Conservation (phyloP, 192 early-diverging fungal genomes). For the Coemansia furcata region DNA sequence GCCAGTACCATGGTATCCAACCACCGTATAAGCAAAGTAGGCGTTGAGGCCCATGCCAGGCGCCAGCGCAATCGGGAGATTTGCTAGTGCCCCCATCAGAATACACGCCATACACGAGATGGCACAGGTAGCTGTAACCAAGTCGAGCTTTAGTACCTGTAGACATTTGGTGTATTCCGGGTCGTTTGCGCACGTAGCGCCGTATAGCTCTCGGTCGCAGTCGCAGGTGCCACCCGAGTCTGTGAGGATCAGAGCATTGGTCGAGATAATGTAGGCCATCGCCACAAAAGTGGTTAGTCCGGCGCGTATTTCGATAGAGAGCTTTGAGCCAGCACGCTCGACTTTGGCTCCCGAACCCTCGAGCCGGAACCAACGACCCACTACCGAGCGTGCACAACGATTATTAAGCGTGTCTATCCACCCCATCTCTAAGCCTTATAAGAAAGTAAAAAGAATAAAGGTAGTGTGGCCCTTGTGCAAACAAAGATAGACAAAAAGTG, state of each 20-base stretch:
- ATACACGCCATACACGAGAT: slow-evolving; percentile 63
- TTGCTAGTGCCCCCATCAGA: slow-evolving; percentile 70
- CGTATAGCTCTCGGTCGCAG: slow-evolving; percentile 56
- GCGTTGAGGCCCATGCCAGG: slow-evolving; percentile 84
- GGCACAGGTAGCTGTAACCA: slow-evolving; percentile 73
- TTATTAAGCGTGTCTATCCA: slow-evolving; percentile 58
- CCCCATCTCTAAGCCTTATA: slow-evolving; percentile 25
- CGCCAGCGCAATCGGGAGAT: slow-evolving; percentile 76
- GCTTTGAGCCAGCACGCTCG: slow-evolving; percentile 62
- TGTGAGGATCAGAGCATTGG: slow-evolving; percentile 71
- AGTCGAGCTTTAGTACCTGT: slow-evolving; percentile 60
- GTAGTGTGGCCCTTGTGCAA: not conserved
- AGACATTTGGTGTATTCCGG: slow-evolving; percentile 64
- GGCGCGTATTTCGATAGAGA: slow-evolving; percentile 67
- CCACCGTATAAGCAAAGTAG: slow-evolving; percentile 82
- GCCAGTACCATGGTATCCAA: slow-evolving; percentile 76
- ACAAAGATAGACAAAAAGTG: not conserved
- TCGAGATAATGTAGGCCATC: slow-evolving; percentile 74
- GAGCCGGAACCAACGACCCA: slow-evolving; percentile 64
- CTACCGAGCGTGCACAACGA: slow-evolving; percentile 53
- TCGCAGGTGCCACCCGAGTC: slow-evolving; percentile 79
- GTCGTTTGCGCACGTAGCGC: slow-evolving; percentile 59
- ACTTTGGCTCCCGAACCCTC: slow-evolving; percentile 59
- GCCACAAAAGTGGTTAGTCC: slow-evolving; percentile 69
- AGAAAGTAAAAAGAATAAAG: not conserved